These are phyloP conservation scores for Corchorus capsularis DNA, from an alignment of 345 rosid species.

Conservation along the genomic window DNA sequence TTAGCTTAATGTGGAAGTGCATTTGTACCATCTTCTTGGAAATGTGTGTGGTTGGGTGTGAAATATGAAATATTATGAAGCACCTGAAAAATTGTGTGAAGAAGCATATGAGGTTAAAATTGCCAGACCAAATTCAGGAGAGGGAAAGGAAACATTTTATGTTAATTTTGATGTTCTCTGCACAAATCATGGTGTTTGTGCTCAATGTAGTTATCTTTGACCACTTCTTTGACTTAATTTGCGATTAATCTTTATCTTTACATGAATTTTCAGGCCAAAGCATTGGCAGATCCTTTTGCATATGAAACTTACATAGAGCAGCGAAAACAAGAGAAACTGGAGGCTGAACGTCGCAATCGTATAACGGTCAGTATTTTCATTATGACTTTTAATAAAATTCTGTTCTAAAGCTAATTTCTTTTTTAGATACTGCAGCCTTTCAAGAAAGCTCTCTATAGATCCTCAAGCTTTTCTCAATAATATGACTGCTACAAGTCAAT, in stretches of 20 bases:
- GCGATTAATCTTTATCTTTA: conserved; percentile 16
- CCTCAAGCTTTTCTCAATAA: background rate
- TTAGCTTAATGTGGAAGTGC: background rate
- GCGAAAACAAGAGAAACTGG: conserved; percentile 65
- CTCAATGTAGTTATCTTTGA: background rate
- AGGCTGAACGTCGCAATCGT: conserved; percentile 50
- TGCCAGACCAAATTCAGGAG: background rate
- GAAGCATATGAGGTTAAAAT: background rate
- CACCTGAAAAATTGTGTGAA: background rate
- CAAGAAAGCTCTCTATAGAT: background rate
- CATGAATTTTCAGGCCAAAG: conserved; percentile 56
- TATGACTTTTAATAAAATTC: background rate
- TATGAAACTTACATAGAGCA: conserved; percentile 60
- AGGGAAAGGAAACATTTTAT: background rate
- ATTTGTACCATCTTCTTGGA: background rate
- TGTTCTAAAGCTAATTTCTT: background rate
- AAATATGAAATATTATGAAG: background rate
- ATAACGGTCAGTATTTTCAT: conserved; percentile 68
- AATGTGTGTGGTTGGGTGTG: conserved; percentile 4
- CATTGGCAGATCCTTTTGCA: conserved; percentile 70
- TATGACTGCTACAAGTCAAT: background rate
- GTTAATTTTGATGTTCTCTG: conserved; percentile 5
- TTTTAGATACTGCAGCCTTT: background rate
- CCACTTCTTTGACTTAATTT: background rate
- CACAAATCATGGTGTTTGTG: background rate